phyloP scores from a whole-genome alignment of 192 early-diverging fungal genomes.

The Thamnidium elegans region DNA sequence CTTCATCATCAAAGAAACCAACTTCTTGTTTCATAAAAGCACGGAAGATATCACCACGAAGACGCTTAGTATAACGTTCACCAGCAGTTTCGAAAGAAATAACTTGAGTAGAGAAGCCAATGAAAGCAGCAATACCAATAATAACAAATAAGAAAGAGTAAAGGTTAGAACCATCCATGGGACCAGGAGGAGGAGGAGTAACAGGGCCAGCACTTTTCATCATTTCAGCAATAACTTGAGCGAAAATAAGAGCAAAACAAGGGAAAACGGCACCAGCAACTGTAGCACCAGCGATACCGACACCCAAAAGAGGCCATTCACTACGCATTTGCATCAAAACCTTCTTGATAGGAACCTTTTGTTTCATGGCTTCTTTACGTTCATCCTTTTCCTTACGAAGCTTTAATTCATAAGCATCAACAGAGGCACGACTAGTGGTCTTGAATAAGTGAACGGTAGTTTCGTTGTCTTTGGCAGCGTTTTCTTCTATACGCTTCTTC shows the following conservation, averaged over 20 bases:
- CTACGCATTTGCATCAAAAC: constrained; percentile 53
- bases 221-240: constrained; percentile 49
- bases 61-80: constrained; percentile 28
- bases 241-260: constrained; percentile 61
- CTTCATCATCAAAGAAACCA: constrained; percentile 79
- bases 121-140: constrained; percentile 24
- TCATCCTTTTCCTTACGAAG: constrained; percentile 36
- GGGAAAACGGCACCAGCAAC: constrained; percentile 77
- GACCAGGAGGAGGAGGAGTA: constrained; percentile 21
- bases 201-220: constrained; percentile 25
- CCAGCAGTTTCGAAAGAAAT: constrained; percentile 29
- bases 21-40: constrained; percentile 82
- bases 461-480: neutral
- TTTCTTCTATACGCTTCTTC: neutral
- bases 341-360: constrained; percentile 53
- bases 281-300: constrained; percentile 59
- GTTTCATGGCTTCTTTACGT: constrained; percentile 32
- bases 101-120: constrained; percentile 11
- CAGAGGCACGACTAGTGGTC: constrained; percentile 14
- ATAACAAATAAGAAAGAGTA: constrained; percentile 35
- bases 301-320: constrained; percentile 48
- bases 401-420: constrained; percentile 36
- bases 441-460: constrained; percentile 10
- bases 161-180: constrained; percentile 28
- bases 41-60: constrained; percentile 50